Percentiles rank a stretch among this genome's conserved stretches.
Conservation (phyloP, 164 flowering plant species). For the Vitis cinerea region DNA sequence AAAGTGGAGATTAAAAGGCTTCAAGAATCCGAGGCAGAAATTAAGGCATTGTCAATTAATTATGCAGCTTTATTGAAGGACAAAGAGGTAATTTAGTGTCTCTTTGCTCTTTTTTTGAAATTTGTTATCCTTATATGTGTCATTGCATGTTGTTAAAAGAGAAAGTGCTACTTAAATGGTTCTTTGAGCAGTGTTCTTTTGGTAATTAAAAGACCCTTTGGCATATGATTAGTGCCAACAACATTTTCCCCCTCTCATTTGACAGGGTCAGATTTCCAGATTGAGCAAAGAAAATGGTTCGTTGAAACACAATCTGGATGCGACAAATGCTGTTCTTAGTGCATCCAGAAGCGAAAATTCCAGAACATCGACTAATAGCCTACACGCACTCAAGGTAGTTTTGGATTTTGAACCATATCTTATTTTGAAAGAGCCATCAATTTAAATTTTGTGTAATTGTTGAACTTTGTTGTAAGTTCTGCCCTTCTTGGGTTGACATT, state of each 20-base stretch:
- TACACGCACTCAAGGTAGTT: constrained; percentile 48
- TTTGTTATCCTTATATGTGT: no score
- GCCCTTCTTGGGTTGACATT: background rate
- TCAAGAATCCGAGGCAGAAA: constrained; percentile 87
- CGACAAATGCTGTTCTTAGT: constrained; percentile 39
- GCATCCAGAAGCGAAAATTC: constrained; percentile 42
- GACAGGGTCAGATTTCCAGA: constrained; percentile 70
- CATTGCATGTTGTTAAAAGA: no score
- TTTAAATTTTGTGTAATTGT: background rate
- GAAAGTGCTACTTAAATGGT: no score
- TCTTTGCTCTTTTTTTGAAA: background rate
- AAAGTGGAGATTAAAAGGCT: constrained; percentile 80
- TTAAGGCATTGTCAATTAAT: constrained; percentile 85
- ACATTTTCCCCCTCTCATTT: background rate
- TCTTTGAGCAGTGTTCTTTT: no score
- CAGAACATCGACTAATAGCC: constrained; percentile 30
- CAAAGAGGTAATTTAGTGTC: constrained; percentile 64
- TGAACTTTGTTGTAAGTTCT: no score
- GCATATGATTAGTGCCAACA: no score
- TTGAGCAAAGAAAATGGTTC: constrained; percentile 69
- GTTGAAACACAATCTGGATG: constrained; percentile 57
- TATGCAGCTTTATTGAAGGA: constrained; percentile 92
- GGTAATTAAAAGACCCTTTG: no score
- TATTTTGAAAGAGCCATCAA: background rate
- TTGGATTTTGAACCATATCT: background rate